phyloP scores from a whole-genome alignment of 257 asterid genomes.

The Solanum pennellii region DNA sequence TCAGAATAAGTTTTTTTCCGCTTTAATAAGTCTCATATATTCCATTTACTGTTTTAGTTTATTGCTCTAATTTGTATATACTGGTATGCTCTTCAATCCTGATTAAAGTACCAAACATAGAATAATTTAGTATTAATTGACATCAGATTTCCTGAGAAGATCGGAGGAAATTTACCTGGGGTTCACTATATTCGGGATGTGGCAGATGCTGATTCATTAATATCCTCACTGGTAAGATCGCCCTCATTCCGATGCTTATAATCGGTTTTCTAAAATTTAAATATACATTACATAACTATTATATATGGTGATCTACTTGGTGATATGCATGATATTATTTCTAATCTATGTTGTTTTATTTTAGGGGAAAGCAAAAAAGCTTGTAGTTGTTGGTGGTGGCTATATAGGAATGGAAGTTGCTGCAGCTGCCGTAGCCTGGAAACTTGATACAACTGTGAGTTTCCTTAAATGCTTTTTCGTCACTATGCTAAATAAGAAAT shows the following conservation, averaged over 20 bases:
- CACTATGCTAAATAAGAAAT: neutral
- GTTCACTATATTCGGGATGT: conserved; percentile 93
- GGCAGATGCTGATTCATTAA: conserved; percentile 86
- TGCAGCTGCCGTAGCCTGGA: conserved; percentile 94
- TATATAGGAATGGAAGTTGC: conserved; percentile 99
- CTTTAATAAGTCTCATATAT: neutral
- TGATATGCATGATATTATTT: neutral
- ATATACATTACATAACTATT: neutral
- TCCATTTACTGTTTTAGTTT: neutral
- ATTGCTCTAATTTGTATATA: neutral
- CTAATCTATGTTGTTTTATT: neutral
- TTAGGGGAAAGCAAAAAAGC: conserved; percentile 78
- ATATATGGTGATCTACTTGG: neutral
- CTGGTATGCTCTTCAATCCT: neutral
- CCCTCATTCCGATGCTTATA: neutral
- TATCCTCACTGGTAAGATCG: conserved; percentile 59
- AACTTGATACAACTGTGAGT: conserved; percentile 89
- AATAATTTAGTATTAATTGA: neutral
- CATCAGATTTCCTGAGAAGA: conserved; percentile 81
- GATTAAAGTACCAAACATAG: neutral
- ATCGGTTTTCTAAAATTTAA: neutral
- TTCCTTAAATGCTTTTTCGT: neutral
- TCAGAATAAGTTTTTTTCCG: neutral
- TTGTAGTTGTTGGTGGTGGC: conserved; percentile 94
- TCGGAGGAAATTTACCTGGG: conserved; percentile 84